Base-by-base conservation (phyloP, 2,329 filamentous ascomycete genomes). In the Fusarium staphyleae region DNA sequence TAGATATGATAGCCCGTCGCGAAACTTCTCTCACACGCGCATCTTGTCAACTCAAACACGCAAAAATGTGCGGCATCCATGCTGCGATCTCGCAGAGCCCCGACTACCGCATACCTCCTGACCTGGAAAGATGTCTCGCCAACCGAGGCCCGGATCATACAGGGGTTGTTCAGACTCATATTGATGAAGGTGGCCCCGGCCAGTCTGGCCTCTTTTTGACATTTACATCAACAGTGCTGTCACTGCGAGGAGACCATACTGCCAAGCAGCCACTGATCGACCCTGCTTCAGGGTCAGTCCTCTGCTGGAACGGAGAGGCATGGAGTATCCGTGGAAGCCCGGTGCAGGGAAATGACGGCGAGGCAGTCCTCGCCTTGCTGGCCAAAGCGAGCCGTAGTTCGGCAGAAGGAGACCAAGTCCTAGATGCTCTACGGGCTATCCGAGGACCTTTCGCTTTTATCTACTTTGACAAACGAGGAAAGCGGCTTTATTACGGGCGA, bases 271-370 rank as follows among this genome's bases (percentile, higher is more conserved):
- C 95, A 2, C 81, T 96, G 4, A 72, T 81, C 34, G 83, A 88
- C 60, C 30, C 69, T 3, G 58, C 65, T 0, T 81, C 81, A 0
- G 79, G 81, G 4, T 91, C 88, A 1, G 78, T 90, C 1, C 79
- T 99, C 2, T 97, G 93, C 80, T 99, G 95, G 95, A 99, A 99
- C 69, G 95, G 95, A 35, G 95, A 99, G 71, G 93, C 92, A 1
- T 99, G 95, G 95, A 87, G 83, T 51, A 80, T 96, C 42, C 75
- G 74, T 8, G 81, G 80, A 28, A 65, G 80, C 9, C 66, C 72
- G 1, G 78, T 96, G n/a, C 52, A 68, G 5, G 89, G 86, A 51
- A 97, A 96, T 69, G 95, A 99, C 73, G 90, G 90, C 3, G 81
- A 88, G 66, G 75, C 77, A 6, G 78, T 98, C 14, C 87, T 93